These are phyloP conservation scores for Schizothecium vesticola DNA, from an alignment of 495 filamentous ascomycete genomes.

Conservation along the genomic window DNA sequence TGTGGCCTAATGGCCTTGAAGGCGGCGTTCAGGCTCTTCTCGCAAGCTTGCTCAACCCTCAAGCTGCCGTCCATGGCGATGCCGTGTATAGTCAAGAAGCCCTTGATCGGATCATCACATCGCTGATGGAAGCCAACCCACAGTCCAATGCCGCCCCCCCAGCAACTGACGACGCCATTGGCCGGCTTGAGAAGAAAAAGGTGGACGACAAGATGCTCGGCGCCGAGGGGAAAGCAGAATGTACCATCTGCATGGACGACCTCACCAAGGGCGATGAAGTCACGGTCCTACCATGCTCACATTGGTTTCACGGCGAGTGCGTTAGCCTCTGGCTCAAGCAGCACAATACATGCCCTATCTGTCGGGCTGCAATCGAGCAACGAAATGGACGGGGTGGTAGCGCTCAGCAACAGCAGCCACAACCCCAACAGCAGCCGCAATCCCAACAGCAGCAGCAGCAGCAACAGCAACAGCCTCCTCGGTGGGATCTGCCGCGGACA, in stretches of 20 bases:
- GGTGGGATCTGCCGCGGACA: background rate
- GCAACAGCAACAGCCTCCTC: background rate
- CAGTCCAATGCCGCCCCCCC: constrained; percentile 76
- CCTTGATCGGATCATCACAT: constrained; percentile 79
- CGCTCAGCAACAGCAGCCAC: background rate
- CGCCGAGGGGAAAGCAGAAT: constrained; percentile 60
- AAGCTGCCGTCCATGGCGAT: constrained; percentile 60
- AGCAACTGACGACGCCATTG: constrained; percentile 69
- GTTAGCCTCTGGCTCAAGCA: constrained; percentile 75
- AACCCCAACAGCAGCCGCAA: background rate
- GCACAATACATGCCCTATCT: constrained; percentile 89
- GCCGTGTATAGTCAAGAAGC: constrained; percentile 91
- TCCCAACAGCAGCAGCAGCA: background rate
- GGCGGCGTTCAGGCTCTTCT: constrained; percentile 39
- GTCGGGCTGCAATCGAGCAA: constrained; percentile 64
- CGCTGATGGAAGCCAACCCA: constrained; percentile 76
- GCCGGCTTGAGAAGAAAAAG: constrained; percentile 61
- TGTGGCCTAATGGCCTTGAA: constrained; percentile 14
- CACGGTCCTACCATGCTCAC: constrained; percentile 74
- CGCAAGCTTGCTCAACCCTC: constrained; percentile 52
- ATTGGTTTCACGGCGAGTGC: constrained; percentile 85
- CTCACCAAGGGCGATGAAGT: constrained; percentile 71
- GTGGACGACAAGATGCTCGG: constrained; percentile 63
- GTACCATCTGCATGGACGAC: constrained; percentile 90
- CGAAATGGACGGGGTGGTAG: background rate